A percentile compares a stretch with the other conserved stretches of the same genome.
These are phyloP conservation scores for Yarrowia divulgata DNA, from an alignment of 805 yeast genomes.

Conservation along the genomic window DNA sequence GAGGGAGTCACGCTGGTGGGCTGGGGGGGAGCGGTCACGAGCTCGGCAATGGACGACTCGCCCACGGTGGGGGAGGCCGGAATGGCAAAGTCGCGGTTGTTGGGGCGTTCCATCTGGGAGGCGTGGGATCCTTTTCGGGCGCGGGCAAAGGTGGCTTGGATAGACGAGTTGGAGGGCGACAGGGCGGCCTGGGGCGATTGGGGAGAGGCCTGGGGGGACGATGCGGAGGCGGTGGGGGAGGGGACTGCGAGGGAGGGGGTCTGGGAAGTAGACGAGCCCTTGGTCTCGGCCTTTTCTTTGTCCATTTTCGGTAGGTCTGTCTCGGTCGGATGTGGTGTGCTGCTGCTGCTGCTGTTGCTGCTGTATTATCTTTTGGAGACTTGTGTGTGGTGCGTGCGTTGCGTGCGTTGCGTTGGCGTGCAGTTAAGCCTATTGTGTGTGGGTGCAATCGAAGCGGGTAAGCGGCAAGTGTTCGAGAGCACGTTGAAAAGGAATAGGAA, in stretches of 20 bases:
- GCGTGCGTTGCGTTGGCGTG: too few species aligned
- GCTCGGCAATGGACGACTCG: constrained; percentile 35
- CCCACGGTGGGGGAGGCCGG: constrained; percentile 30
- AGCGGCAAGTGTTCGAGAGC: too few species aligned
- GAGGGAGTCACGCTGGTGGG: constrained; percentile 23
- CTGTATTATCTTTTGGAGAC: neutral
- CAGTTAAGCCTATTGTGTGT: too few species aligned
- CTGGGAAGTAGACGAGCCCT: neutral
- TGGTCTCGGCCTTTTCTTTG: constrained; percentile 19
- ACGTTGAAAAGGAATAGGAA: too few species aligned
- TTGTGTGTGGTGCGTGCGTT: neutral
- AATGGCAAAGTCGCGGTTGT: constrained; percentile 32
- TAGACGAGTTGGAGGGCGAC: constrained; percentile 35
- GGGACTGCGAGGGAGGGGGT: constrained; percentile 12
- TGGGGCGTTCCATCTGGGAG: constrained; percentile 38
- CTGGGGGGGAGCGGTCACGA: constrained; percentile 16
- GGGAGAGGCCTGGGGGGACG: constrained; percentile 15
- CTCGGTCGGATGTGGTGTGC: neutral
- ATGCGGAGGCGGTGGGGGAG: neutral
- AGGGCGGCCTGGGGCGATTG: constrained; percentile 23
- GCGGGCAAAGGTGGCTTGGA: constrained; percentile 39
- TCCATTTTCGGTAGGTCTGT: constrained; percentile 8
- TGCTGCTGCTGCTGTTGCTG: too few species aligned
- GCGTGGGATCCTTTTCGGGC: constrained; percentile 37
- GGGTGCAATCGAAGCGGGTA: too few species aligned